Conservation (phyloP, 257 asterid genomes). For the Avicennia marina region DNA sequence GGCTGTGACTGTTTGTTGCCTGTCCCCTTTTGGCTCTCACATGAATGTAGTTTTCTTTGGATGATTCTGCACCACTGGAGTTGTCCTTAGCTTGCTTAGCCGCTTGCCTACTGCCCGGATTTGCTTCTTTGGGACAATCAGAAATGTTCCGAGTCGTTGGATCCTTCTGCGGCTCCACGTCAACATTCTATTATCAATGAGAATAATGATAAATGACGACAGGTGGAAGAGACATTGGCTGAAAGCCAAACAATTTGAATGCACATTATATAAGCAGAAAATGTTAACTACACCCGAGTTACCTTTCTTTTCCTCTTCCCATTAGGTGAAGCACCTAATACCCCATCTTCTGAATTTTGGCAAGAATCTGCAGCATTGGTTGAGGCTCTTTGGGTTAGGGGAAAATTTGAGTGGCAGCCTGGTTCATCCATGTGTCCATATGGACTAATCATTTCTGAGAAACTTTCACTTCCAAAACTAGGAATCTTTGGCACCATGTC, state of each 20-base stretch:
- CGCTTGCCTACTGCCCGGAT: slow-evolving; percentile 28
- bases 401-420: slow-evolving; percentile 22
- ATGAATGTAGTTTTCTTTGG: slow-evolving; percentile 66
- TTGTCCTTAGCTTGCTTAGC: slow-evolving; percentile 44
- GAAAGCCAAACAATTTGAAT: not conserved
- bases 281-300: not conserved
- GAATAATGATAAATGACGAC: not conserved
- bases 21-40: slow-evolving; percentile 82
- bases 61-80: slow-evolving; percentile 38
- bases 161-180: slow-evolving; percentile 37
- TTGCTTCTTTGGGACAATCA: slow-evolving; percentile 40
- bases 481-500: slow-evolving; percentile 47
- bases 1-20: slow-evolving; percentile 84
- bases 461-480: slow-evolving; percentile 50
- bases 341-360: slow-evolving; percentile 38
- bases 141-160: slow-evolving; percentile 29
- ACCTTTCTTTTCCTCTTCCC: slow-evolving; percentile 50
- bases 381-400: slow-evolving; percentile 14
- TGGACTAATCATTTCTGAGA: slow-evolving; percentile 47
- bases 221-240: not conserved
- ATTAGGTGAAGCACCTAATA: too few relatives aligned
- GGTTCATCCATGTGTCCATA: slow-evolving; percentile 32
- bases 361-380: slow-evolving; percentile 3
- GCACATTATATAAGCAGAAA: not conserved
- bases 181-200: slow-evolving; percentile 31